Evolutionary conservation across 257 asterid species (phyloP).

Genomic region (Misopates orontium): DNA sequence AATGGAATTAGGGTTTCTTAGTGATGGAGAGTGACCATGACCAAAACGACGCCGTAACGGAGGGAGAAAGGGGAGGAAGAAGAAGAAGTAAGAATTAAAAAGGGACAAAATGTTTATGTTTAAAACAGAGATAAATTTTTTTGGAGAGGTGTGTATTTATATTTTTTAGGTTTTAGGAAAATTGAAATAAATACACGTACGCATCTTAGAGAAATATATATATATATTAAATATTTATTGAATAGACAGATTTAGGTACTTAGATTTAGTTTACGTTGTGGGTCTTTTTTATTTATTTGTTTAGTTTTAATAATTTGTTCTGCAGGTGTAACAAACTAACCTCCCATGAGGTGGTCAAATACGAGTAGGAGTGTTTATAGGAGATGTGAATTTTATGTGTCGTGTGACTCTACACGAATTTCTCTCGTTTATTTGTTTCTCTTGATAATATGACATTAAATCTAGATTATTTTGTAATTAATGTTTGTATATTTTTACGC

Average conservation of each 20-base stretch:
- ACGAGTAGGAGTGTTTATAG: slow-evolving; percentile 25
- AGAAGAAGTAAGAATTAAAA: slow-evolving; percentile 12
- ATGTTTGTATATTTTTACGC: no score
- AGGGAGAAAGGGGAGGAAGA: neutral
- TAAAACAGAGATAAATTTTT: no score
- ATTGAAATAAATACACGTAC: no score
- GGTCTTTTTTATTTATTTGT: neutral
- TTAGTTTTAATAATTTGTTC: slow-evolving; percentile 20
- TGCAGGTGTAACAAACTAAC: slow-evolving; percentile 33
- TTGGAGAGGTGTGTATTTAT: neutral
- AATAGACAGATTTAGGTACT: no score
- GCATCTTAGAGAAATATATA: no score
- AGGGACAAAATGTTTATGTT: neutral
- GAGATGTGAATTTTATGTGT: slow-evolving; percentile 2
- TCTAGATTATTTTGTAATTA: neutral
- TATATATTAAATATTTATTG: no score
- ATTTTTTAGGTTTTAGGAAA: no score
- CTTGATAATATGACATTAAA: neutral
- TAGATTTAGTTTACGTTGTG: no score
- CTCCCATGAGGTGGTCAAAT: slow-evolving; percentile 23
- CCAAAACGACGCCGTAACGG: slow-evolving; percentile 25
- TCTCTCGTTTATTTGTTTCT: neutral
- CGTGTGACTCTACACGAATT: neutral
- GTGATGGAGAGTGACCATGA: slow-evolving; percentile 42
- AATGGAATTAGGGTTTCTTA: slow-evolving; percentile 48